Conservation (phyloP, 1,284 basidiomycete species). For the Pascua guehoae region DNA sequence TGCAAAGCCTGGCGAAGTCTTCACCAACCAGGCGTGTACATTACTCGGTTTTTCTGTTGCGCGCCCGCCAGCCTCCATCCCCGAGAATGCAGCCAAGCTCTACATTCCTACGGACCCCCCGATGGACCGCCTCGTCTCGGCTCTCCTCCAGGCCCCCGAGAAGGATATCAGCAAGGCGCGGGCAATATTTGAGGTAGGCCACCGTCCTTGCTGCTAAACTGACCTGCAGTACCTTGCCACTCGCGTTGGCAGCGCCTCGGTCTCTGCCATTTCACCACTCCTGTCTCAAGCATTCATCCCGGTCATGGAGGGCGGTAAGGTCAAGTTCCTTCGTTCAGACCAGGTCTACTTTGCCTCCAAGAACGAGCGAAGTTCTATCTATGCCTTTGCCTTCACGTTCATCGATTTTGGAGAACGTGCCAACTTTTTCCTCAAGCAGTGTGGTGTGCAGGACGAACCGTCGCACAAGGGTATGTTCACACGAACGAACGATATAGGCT, state of each 20-base stretch:
- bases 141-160: constrained; percentile 65
- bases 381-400: constrained; percentile 63
- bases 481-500: background rate
- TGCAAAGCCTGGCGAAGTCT: constrained; percentile 70
- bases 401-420: constrained; percentile 82
- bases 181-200: constrained; percentile 62
- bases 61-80: constrained; percentile 57
- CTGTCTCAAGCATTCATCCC: constrained; percentile 49
- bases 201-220: background rate
- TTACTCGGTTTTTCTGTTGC: constrained; percentile 65
- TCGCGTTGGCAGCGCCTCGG: constrained; percentile 56
- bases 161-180: constrained; percentile 58
- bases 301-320: constrained; percentile 29
- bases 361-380: constrained; percentile 25
- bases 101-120: constrained; percentile 73
- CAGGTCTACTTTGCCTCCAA: constrained; percentile 45
- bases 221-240: constrained; percentile 59
- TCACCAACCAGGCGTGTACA: constrained; percentile 66
- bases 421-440: constrained; percentile 78
- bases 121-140: constrained; percentile 60
- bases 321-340: constrained; percentile 28
- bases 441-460: constrained; percentile 84
- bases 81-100: constrained; percentile 69
- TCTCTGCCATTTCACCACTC: constrained; percentile 40
- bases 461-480: constrained; percentile 46